phyloP scores from a whole-genome alignment of 495 filamentous ascomycete genomes.

The Penicillium bialowiezense region DNA sequence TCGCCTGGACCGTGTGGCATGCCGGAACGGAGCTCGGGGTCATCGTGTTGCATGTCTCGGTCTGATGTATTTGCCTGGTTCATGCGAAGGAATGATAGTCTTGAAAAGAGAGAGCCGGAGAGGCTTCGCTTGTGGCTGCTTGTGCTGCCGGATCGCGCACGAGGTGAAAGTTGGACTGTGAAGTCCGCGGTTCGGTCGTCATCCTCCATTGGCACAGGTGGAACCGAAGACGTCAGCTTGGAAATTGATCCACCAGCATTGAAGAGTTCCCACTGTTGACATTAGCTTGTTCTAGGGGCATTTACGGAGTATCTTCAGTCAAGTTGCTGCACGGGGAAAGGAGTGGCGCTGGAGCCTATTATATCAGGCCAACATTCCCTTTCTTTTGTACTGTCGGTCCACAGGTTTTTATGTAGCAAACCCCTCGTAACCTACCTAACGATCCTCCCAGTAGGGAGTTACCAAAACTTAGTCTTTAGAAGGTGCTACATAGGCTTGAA shows the following conservation, averaged over 20 bases:
- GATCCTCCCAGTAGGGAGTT: too few relatives aligned
- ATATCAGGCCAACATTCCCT: neutral
- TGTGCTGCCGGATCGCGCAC: constrained; percentile 38
- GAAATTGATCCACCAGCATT: constrained; percentile 19
- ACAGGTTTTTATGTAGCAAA: too few relatives aligned
- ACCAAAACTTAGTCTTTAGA: too few relatives aligned
- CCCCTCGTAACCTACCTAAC: too few relatives aligned
- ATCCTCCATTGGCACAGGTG: constrained; percentile 35
- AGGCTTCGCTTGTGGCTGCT: constrained; percentile 60
- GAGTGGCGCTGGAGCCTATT: constrained; percentile 4
- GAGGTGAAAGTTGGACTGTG: constrained; percentile 25
- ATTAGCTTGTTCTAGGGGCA: neutral
- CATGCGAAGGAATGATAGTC: constrained; percentile 56
- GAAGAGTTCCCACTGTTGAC: neutral
- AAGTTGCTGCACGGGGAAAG: constrained; percentile 7
- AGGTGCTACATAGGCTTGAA: too few relatives aligned
- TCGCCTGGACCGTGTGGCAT: constrained; percentile 17
- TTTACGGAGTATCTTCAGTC: neutral
- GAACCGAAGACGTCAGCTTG: constrained; percentile 19
- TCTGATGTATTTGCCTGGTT: constrained; percentile 34
- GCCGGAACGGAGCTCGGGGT: constrained; percentile 30
- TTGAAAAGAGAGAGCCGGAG: constrained; percentile 58
- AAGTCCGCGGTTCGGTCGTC: constrained; percentile 8
- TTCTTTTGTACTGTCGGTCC: neutral
- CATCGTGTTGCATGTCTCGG: constrained; percentile 40